phyloP scores from a whole-genome alignment of 2,329 filamentous ascomycete species.

The Cordyceps pruinosa region DNA sequence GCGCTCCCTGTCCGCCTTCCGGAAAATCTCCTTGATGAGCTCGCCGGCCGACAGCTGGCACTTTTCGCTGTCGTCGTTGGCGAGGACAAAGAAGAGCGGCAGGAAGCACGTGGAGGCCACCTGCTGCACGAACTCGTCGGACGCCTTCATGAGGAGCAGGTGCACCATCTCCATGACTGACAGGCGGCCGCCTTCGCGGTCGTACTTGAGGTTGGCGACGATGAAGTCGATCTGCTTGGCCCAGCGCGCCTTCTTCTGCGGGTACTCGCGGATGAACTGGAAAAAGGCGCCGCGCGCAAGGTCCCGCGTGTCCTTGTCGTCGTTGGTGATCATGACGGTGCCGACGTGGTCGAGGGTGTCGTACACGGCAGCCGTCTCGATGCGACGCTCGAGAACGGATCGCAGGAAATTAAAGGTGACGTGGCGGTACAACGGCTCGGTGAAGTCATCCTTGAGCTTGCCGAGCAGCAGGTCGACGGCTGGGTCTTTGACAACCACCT shows the following conservation, averaged over 20 bases:
- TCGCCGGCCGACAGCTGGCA: constrained; percentile 77
- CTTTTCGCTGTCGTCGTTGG: constrained; percentile 81
- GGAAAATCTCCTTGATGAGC: constrained; percentile 74
- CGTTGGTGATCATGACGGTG: constrained; percentile 91
- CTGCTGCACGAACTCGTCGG: constrained; percentile 74
- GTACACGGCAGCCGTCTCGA: constrained; percentile 83
- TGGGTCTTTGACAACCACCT: constrained; percentile 69
- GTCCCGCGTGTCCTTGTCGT: constrained; percentile 81
- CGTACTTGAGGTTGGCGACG: constrained; percentile 83
- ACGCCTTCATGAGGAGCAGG: constrained; percentile 77
- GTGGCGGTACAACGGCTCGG: constrained; percentile 85
- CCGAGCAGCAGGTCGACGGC: constrained; percentile 77
- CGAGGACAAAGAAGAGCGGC: constrained; percentile 74
- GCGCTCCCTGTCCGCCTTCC: constrained; percentile 66
- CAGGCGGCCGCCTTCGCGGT: constrained; percentile 78
- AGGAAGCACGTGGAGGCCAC: constrained; percentile 77
- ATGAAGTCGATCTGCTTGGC: constrained; percentile 84
- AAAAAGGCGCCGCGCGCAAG: constrained; percentile 84
- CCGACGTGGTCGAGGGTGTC: constrained; percentile 86
- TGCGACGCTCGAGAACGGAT: constrained; percentile 74
- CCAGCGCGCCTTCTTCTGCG: constrained; percentile 84
- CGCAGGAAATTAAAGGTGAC: constrained; percentile 92
- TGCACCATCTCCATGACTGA: constrained; percentile 92
- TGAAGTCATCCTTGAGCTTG: constrained; percentile 79
- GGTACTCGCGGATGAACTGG: constrained; percentile 91